phyloP scores from a whole-genome alignment of 2,329 filamentous ascomycete species.

The Phaeophleospora eucalypticola region DNA sequence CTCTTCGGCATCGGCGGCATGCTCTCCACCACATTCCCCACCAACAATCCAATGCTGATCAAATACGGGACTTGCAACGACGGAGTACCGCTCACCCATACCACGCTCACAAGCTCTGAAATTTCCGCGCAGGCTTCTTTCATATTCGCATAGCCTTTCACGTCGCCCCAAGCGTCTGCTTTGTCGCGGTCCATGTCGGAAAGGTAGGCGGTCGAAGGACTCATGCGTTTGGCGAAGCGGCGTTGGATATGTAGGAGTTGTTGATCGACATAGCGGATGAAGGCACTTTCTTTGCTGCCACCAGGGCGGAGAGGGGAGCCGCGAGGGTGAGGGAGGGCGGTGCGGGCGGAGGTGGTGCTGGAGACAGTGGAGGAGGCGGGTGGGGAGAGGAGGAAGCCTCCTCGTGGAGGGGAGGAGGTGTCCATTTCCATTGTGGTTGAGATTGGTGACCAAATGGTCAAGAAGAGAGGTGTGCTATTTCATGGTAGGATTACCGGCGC shows the following conservation, averaged over 20 bases:
- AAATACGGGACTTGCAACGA: constrained; percentile 77
- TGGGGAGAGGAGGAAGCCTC: constrained; percentile 48
- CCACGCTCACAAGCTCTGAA: constrained; percentile 68
- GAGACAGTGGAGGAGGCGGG: constrained; percentile 46
- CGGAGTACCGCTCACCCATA: constrained; percentile 89
- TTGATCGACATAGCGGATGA: constrained; percentile 56
- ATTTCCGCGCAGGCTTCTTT: constrained; percentile 69
- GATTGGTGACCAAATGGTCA: neutral
- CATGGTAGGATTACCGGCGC: neutral
- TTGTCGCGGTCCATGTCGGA: constrained; percentile 26
- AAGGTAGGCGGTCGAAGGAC: constrained; percentile 19
- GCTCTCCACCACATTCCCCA: constrained; percentile 66
- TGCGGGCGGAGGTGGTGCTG: constrained; percentile 30
- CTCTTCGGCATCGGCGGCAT: constrained; percentile 66
- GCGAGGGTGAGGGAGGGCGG: constrained; percentile 50
- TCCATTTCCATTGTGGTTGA: constrained; percentile 1
- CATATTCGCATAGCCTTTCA: constrained; percentile 58
- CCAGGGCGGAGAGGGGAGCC: constrained; percentile 51
- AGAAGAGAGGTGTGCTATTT: too few species aligned
- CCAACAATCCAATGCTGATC: constrained; percentile 69
- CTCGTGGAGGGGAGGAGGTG: constrained; percentile 15
- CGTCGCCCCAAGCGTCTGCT: constrained; percentile 36
- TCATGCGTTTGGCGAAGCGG: constrained; percentile 50
- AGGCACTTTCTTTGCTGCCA: constrained; percentile 54
- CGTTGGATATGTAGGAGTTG: constrained; percentile 49